These are phyloP conservation scores for Carnegiea gigantea DNA, from an alignment of 179 eudicot genomes.

Conservation along the genomic window DNA sequence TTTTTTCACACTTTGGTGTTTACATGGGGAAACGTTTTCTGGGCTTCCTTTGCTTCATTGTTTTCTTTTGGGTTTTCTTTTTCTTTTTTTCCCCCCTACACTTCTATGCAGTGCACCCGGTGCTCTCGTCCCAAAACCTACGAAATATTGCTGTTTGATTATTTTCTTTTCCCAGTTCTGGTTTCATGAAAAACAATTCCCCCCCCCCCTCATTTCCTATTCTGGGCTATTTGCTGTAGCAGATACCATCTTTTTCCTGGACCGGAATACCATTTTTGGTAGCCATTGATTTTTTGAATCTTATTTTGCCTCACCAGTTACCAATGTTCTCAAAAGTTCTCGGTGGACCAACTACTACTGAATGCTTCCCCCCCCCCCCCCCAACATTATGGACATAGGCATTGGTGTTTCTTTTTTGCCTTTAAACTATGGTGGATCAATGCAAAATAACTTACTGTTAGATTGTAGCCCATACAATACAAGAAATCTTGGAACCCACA, in stretches of 20 bases:
- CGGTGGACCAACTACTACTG: neutral
- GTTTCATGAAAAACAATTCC: neutral
- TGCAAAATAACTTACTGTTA: too few species aligned
- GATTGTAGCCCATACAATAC: too few species aligned
- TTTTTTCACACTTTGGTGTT: neutral
- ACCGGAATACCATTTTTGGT: neutral
- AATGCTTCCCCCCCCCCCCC: too few species aligned
- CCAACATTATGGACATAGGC: too few species aligned
- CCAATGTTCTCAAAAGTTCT: neutral
- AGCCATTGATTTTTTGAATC: neutral
- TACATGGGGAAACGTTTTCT: neutral
- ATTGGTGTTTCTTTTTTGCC: too few species aligned
- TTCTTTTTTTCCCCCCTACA: neutral
- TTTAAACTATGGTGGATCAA: too few species aligned
- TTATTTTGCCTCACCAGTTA: neutral
- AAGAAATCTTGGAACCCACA: neutral
- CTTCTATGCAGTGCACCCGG: neutral
- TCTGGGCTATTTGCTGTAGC: neutral
- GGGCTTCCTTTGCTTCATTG: neutral
- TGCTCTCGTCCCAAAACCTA: neutral
- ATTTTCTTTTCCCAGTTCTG: neutral
- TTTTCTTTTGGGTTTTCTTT: neutral
- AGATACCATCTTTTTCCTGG: neutral
- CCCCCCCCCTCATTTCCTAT: neutral
- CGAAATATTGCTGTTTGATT: neutral